Base-by-base conservation (phyloP, 192 early-diverging fungal species). In the Linnemannia schmuckeri region DNA sequence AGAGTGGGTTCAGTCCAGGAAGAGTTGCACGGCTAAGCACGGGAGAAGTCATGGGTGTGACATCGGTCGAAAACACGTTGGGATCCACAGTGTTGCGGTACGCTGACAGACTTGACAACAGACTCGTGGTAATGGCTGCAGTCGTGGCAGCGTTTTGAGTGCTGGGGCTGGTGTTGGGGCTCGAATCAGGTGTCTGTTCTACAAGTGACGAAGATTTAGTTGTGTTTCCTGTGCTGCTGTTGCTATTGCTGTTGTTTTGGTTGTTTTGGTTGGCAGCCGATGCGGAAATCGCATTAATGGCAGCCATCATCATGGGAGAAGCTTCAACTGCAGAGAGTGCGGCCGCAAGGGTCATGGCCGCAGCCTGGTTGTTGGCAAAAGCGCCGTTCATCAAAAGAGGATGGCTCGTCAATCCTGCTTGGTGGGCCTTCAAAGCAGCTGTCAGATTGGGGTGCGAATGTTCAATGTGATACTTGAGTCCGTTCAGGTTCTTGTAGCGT, bases 401-500 rank as follows among this genome's bases (percentile, higher is more conserved):
- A n/a, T 82, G 80, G 41, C 71, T 82, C 2, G 81, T 76, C 78
- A 84, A 76, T 42, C 87, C 81, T 38, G 81, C 74, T 38, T 81
- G 76, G 68, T 80, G 74, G 18, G 87, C 87, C 46, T 74, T 71
- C 47, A 85, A 83, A 30, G 92, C 90, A 46, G 89, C 80, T 15
- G 85, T 76, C 55, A 87, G 55, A 49, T 87, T 81, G 8, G 85
- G 92, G 88, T 98, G 97, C 38, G 96, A 94, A 88, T 98, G 97
- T 76, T 97, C 96, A 69, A 97, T 92, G 83, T 98, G 97, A 88
- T 98, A 98, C 88, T 98, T 98, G 76, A 98, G 92, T 18, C 98
- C 98, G 80, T 98, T 98, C 75, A 97, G 89, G 85, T 99, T 99
- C 92, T 99, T 99, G 93, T 99, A 99, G 37, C 95, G 91, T 85